These are phyloP conservation scores for Mycosphaerella arachidis DNA, from an alignment of 2,329 filamentous ascomycete genomes.

Conservation along the genomic window DNA sequence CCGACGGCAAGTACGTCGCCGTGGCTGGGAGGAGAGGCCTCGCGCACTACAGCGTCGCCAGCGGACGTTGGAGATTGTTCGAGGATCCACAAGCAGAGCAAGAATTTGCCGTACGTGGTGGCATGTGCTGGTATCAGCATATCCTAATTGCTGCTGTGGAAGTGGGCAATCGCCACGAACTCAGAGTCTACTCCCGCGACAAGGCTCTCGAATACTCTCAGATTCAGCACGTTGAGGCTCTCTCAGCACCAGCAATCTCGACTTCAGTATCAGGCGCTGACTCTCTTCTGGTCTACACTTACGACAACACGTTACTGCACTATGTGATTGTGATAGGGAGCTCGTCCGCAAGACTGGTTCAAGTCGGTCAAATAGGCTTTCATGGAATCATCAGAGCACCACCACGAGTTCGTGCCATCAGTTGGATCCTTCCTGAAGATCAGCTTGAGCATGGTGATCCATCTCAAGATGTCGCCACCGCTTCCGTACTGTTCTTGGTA, in stretches of 20 bases:
- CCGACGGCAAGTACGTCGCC: conserved; percentile 89
- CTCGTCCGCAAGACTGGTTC: conserved; percentile 66
- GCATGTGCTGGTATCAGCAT: conserved; percentile 99
- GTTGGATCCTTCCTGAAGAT: conserved; percentile 89
- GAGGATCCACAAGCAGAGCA: conserved; percentile 75
- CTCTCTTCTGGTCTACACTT: conserved; percentile 91
- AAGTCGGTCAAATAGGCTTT: conserved; percentile 97
- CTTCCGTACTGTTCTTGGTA: conserved; percentile 91
- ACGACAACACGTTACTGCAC: conserved; percentile 92
- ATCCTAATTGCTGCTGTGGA: conserved; percentile 93
- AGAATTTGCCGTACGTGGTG: conserved; percentile 85
- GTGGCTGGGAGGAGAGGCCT: conserved; percentile 90
- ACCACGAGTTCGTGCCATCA: conserved; percentile 83
- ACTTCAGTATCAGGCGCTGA: conserved; percentile 87
- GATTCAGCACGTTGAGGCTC: conserved; percentile 68
- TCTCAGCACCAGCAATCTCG: conserved; percentile 83
- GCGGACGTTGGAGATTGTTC: conserved; percentile 94
- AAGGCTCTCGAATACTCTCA: conserved; percentile 67
- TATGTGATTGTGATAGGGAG: conserved; percentile 76
- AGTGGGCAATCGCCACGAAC: conserved; percentile 66
- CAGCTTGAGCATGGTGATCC: conserved; percentile 90
- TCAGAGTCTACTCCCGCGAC: conserved; percentile 91
- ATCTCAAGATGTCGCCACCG: conserved; percentile 88
- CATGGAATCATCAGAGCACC: conserved; percentile 94
- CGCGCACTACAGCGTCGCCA: conserved; percentile 92